These are phyloP conservation scores for Actinomortierella wolfii DNA, from an alignment of 371 early-diverging fungal genomes.

Conservation along the genomic window DNA sequence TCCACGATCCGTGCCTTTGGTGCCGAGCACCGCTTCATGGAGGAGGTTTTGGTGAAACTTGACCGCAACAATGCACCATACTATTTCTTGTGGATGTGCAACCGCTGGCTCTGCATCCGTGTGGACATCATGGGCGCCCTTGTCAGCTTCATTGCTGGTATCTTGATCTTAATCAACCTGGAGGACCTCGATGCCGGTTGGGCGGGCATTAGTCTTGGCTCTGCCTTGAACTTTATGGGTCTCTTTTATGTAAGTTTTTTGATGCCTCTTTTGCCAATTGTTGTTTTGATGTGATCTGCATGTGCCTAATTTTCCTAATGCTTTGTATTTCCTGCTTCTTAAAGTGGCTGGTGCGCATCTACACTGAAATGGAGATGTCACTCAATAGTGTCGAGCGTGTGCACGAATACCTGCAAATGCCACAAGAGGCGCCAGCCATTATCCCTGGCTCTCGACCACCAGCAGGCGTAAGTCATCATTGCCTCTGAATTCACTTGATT, in stretches of 20 bases:
- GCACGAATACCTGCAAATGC: conserved; percentile 60
- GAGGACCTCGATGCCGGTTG: conserved; percentile 66
- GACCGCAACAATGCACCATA: conserved; percentile 73
- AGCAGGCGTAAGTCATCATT: conserved; percentile 27
- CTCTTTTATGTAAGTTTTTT: conserved; percentile 47
- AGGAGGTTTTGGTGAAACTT: conserved; percentile 55
- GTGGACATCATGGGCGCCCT: conserved; percentile 67
- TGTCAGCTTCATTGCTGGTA: conserved; percentile 66
- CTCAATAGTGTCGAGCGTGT: conserved; percentile 75
- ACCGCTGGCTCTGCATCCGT: conserved; percentile 84
- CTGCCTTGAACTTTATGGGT: conserved; percentile 73
- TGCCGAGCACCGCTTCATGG: conserved; percentile 60
- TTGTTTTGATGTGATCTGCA: not conserved
- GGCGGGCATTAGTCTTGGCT: conserved; percentile 78
- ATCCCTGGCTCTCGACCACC: conserved; percentile 57
- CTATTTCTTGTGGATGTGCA: conserved; percentile 75
- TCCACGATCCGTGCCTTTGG: conserved; percentile 84
- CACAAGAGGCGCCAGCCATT: conserved; percentile 63
- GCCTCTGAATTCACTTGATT: conserved; percentile 1
- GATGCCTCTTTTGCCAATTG: no score
- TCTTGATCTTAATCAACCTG: conserved; percentile 45
- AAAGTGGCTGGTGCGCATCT: conserved; percentile 50
- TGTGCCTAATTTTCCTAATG: not conserved
- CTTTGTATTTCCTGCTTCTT: conserved; percentile 9
- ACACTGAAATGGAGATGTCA: conserved; percentile 65